phyloP scores from a whole-genome alignment of 2,329 filamentous ascomycete species.

The Hypoxylon sp. region DNA sequence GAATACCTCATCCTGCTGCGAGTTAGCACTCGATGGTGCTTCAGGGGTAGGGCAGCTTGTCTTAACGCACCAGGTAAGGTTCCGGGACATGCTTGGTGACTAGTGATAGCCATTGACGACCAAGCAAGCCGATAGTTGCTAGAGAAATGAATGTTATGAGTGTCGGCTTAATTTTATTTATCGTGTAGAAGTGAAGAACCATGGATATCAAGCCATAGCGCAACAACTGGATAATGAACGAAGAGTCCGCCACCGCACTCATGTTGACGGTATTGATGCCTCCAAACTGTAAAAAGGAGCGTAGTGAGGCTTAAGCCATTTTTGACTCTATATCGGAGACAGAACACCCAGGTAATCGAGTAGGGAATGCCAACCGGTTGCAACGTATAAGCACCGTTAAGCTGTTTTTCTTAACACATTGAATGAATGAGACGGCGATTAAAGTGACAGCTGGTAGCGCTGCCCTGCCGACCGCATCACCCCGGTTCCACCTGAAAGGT shows the following conservation, averaged over 20 bases:
- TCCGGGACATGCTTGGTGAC: constrained; percentile 59
- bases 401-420: background rate
- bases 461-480: background rate
- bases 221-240: constrained; percentile 28
- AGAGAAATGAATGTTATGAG: constrained; percentile 19
- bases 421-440: constrained; percentile 16
- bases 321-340: background rate
- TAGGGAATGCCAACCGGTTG: background rate
- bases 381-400: background rate
- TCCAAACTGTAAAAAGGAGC: background rate
- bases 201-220: constrained; percentile 32
- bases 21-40: background rate
- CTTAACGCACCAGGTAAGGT: constrained; percentile 63
- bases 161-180: constrained; percentile 6
- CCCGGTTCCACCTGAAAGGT: background rate
- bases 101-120: constrained; percentile 54
- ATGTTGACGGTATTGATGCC: constrained; percentile 13
- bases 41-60: background rate
- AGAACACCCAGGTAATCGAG: background rate
- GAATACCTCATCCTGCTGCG: constrained; percentile 81
- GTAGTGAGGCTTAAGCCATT: background rate
- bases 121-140: constrained; percentile 35
- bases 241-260: constrained; percentile 21
- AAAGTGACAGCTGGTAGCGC: constrained; percentile 2
- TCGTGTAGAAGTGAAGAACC: constrained; percentile 24